Base-by-base conservation (phyloP, 2,329 filamentous ascomycete species). In the Phialocephala sp. region DNA sequence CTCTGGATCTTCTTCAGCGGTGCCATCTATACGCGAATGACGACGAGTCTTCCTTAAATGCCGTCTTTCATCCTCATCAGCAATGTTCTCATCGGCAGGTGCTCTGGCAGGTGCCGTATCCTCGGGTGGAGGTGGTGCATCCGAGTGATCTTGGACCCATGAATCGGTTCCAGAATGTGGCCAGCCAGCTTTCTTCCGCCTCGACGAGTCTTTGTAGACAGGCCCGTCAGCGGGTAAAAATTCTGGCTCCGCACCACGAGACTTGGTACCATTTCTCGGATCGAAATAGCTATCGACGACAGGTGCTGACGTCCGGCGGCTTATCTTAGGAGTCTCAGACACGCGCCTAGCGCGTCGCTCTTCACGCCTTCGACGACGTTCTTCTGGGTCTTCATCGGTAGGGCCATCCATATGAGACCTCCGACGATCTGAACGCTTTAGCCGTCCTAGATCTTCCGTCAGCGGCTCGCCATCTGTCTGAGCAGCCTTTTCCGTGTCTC, bases 131-230 rank as follows among this genome's bases (percentile, higher is more conserved):
- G 86, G 85, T 1, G 85, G 85, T 2, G 86, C 86, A 70, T 88
- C 87, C 1, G 84, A 85, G 70, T 88, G 83, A 14, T 89, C 86
- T 75, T 88, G 88, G 4, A 89, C 87, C 87, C 87, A 89, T 0
- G 86, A 89, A 9, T 85, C 86, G 0, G 87, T 89, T 32, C 87
- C 87, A 8, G 84, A 88, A 73, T 88, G 85, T 20, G 87, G 87
- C 87, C 87, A 89, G 11, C 79, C 79, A 9, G 81, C 68, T 61
- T 70, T 74, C 63, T 72, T 73, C 22, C 68, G 67, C 41, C 66
- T 72, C 8, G 73, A 70, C n/a, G 58, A 57, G 24, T 70, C 69
- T 58, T 68, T 72, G 43, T 73, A 70, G 15, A 74, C 72, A 18
- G 67, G 72, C 4, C 72, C 74, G 59, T 74, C 73, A 4, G 69